These are phyloP conservation scores for Solanum chiquidenum DNA, from an alignment of 257 asterid species.

Conservation along the genomic window DNA sequence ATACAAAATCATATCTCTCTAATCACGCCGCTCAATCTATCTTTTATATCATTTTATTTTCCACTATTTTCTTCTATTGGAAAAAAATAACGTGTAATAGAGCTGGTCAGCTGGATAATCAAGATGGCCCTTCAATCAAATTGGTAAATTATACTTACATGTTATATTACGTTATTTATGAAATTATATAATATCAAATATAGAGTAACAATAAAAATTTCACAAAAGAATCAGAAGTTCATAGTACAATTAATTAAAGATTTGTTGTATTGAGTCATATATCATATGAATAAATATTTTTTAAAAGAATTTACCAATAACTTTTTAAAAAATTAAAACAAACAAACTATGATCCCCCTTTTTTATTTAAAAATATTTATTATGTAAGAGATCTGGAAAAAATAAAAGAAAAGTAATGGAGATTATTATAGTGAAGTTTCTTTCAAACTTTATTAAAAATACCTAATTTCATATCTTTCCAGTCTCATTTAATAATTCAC, in stretches of 20 bases:
- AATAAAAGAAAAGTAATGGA: neutral
- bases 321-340: neutral
- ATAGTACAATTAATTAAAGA: neutral
- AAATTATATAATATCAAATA: neutral
- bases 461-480: neutral
- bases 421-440: neutral
- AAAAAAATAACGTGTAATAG: too few species aligned
- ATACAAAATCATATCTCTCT: too few species aligned
- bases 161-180: neutral
- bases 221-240: neutral
- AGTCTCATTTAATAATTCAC: neutral
- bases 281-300: neutral
- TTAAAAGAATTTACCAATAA: neutral
- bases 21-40: too few species aligned
- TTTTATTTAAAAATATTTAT: neutral
- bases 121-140: neutral
- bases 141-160: neutral
- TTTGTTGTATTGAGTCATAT: neutral
- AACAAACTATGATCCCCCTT: neutral
- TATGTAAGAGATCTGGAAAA: neutral
- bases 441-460: neutral
- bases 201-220: too few species aligned
- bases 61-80: neutral
- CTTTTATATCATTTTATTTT: too few species aligned
- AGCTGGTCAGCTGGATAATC: neutral